Percentiles rank a stretch among this genome's conserved stretches.
Conservation (phyloP, 805 yeast genomes). For the Vanderwaltozyma verrucispora region DNA sequence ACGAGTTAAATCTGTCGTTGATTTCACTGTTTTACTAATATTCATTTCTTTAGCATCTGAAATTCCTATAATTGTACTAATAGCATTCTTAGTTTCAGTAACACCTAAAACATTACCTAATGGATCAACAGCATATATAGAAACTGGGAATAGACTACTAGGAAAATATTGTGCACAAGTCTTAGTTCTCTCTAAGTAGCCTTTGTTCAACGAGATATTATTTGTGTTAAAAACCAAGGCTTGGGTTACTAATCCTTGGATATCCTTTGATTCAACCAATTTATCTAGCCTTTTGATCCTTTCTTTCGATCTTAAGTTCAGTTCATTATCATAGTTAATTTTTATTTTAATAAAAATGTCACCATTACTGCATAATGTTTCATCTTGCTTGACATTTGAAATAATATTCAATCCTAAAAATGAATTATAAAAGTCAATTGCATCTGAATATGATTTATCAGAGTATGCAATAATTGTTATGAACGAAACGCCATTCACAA, state of each 20-base stretch:
- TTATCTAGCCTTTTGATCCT: conserved; percentile 8
- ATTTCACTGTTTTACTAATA: conserved; percentile 10
- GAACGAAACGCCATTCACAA: conserved; percentile 46
- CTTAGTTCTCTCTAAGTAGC: conserved; percentile 17
- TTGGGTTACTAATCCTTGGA: conserved; percentile 39
- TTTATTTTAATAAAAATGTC: conserved; percentile 22
- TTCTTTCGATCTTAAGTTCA: neutral
- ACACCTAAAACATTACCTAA: conserved; percentile 76
- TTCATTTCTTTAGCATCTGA: conserved; percentile 4
- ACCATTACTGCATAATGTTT: conserved; percentile 8
- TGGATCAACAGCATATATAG: conserved; percentile 72
- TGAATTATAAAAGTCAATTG: conserved; percentile 43
- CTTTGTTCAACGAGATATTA: conserved; percentile 18
- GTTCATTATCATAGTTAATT: neutral
- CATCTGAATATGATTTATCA: conserved; percentile 31
- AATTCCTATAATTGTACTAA: conserved; percentile 31
- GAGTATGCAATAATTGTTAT: conserved; percentile 43
- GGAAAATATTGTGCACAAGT: conserved; percentile 38
- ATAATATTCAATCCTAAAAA: conserved; percentile 10
- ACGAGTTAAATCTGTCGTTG: conserved; percentile 16
- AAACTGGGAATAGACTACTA: conserved; percentile 60
- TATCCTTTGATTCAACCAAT: conserved; percentile 29
- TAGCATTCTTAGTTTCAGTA: conserved; percentile 49
- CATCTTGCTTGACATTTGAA: neutral
- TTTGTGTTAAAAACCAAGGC: conserved; percentile 30